These are phyloP conservation scores for Mallotus repandus DNA, from an alignment of 441 rosid genomes.

Conservation along the genomic window DNA sequence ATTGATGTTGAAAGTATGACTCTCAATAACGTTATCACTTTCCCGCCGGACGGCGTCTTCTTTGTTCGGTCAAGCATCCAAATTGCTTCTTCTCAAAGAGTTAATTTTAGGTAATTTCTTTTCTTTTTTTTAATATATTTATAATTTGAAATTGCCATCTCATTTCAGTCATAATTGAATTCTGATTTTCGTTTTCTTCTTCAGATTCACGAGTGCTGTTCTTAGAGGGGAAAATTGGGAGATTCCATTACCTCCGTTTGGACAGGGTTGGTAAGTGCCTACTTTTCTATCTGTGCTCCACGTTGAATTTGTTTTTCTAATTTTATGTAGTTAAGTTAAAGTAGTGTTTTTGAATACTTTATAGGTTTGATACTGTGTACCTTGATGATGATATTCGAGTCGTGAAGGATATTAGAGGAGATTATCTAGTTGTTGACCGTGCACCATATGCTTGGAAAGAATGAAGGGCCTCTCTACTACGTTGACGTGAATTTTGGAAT, in stretches of 20 bases:
- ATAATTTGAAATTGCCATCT: neutral
- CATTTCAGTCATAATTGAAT: neutral
- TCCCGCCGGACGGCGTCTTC: constrained; percentile 93
- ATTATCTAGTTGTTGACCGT: constrained; percentile 77
- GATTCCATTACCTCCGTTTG: constrained; percentile 85
- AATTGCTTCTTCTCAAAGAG: constrained; percentile 71
- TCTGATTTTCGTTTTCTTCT: neutral
- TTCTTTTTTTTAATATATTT: neutral
- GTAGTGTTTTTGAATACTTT: neutral
- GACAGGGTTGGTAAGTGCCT: constrained; percentile 80
- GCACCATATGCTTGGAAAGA: constrained; percentile 77
- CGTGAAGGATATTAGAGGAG: constrained; percentile 87
- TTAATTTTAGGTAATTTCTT: constrained; percentile 64
- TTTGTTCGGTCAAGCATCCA: constrained; percentile 73
- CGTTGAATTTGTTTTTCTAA: neutral
- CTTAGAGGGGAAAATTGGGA: constrained; percentile 70
- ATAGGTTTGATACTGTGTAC: constrained; percentile 80
- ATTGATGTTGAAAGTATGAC: constrained; percentile 57
- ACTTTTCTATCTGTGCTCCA: no score
- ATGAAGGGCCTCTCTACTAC: constrained; percentile 23
- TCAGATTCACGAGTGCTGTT: constrained; percentile 78
- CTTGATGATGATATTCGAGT: constrained; percentile 82
- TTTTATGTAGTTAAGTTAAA: neutral
- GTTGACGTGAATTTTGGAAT: neutral
- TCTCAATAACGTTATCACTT: constrained; percentile 81